Conservation (phyloP, 306 rosid genomes). For the Begonia fuchsioides region DNA sequence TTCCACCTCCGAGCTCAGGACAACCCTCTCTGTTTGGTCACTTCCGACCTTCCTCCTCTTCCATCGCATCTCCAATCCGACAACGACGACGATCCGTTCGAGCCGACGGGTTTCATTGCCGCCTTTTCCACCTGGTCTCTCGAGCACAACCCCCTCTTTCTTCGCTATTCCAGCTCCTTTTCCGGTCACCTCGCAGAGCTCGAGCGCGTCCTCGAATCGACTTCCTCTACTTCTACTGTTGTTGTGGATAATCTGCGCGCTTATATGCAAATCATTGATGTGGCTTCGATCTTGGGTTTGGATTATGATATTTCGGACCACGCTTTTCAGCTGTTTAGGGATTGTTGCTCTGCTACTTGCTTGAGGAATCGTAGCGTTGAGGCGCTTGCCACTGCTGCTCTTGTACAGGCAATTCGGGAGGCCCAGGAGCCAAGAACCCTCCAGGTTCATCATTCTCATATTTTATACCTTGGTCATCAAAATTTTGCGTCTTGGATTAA, state of each 20-base stretch:
- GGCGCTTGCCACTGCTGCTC: slow-evolving; percentile 94
- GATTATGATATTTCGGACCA: slow-evolving; percentile 78
- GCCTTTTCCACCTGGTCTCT: slow-evolving; percentile 94
- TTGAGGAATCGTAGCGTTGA: slow-evolving; percentile 95
- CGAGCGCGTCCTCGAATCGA: slow-evolving; percentile 71
- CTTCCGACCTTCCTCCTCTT: slow-evolving; percentile 69
- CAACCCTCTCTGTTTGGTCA: slow-evolving; percentile 81
- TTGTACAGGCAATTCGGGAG: slow-evolving; percentile 87
- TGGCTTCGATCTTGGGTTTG: slow-evolving; percentile 72
- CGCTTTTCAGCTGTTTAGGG: slow-evolving; percentile 85
- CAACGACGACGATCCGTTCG: slow-evolving; percentile 66
- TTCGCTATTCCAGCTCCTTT: slow-evolving; percentile 66
- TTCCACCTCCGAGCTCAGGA: slow-evolving; percentile 87
- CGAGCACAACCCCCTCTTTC: slow-evolving; percentile 68
- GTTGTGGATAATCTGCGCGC: slow-evolving; percentile 88
- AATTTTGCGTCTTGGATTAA: too few species aligned
- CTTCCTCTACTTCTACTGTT: slow-evolving; percentile 44
- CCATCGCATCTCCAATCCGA: slow-evolving; percentile 5
- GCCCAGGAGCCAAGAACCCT: slow-evolving; percentile 96
- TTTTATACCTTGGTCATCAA: neutral
- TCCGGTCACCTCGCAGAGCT: slow-evolving; percentile 96
- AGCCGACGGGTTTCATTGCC: slow-evolving; percentile 85
- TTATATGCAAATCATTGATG: slow-evolving; percentile 92
- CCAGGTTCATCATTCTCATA: slow-evolving; percentile 35
- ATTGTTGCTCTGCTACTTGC: slow-evolving; percentile 92